Percentiles rank a stretch among this genome's conserved stretches.
These are phyloP conservation scores for Kuraishia molischiana DNA, from an alignment of 805 yeast species.

Conservation along the genomic window DNA sequence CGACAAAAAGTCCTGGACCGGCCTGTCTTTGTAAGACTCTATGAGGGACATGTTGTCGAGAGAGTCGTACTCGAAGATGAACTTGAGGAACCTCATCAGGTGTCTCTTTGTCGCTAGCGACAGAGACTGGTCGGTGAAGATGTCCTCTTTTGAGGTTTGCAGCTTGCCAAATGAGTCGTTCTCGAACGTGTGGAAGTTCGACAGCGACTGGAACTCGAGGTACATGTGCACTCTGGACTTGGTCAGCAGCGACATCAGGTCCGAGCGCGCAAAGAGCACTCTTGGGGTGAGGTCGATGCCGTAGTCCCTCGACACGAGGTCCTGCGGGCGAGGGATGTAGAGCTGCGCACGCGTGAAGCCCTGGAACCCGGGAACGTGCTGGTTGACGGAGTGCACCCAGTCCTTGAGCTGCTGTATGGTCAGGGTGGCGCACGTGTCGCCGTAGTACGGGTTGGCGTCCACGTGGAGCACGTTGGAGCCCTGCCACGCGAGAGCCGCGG, in stretches of 20 bases:
- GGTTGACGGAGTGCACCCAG: conserved; percentile 73
- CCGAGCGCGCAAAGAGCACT: conserved; percentile 84
- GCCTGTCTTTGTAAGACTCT: conserved; percentile 40
- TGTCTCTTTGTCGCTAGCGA: conserved; percentile 68
- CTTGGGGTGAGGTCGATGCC: conserved; percentile 86
- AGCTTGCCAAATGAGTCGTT: conserved; percentile 84
- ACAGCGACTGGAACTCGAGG: conserved; percentile 82
- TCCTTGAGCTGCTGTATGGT: conserved; percentile 77
- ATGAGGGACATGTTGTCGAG: conserved; percentile 33
- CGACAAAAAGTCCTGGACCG: conserved; percentile 50
- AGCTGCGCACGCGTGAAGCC: conserved; percentile 54
- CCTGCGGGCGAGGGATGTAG: conserved; percentile 60
- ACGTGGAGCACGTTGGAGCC: conserved; percentile 93
- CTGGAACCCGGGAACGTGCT: conserved; percentile 20
- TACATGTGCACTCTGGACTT: conserved; percentile 85
- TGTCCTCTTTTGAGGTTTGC: conserved; percentile 82
- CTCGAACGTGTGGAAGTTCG: conserved; percentile 89
- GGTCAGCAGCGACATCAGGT: conserved; percentile 65
- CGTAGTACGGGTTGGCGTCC: conserved; percentile 78
- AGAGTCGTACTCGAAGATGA: conserved; percentile 66
- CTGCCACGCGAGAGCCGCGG: conserved; percentile 95
- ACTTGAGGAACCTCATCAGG: conserved; percentile 87
- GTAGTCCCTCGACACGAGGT: conserved; percentile 59
- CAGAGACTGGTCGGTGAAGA: conserved; percentile 80
- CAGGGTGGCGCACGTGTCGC: conserved; percentile 79